Conservation (phyloP, 768 basidiomycete species). For the Leucogyrophana mollusca region DNA sequence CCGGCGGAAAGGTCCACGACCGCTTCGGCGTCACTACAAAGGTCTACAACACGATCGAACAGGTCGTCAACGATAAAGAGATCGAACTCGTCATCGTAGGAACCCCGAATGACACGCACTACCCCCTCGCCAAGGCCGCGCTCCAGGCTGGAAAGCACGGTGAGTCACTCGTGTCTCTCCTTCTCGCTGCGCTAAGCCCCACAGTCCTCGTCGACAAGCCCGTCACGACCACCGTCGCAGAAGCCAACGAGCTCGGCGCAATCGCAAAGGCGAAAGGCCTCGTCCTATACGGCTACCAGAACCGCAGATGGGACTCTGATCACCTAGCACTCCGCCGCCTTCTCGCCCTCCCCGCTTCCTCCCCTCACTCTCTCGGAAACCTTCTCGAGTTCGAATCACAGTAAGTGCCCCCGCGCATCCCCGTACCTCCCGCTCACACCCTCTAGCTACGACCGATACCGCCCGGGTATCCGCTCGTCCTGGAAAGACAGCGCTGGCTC, state of each 20-base stretch:
- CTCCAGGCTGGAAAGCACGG: conserved; percentile 74
- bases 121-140: conserved; percentile 59
- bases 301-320: conserved; percentile 78
- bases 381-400: conserved; percentile 75
- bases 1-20: conserved; percentile 63
- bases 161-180: conserved; percentile 23
- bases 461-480: conserved; percentile 58
- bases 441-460: conserved; percentile 72
- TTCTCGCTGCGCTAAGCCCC: neutral
- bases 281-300: conserved; percentile 71
- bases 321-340: conserved; percentile 65
- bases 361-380: conserved; percentile 55
- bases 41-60: conserved; percentile 59
- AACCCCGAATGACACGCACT: conserved; percentile 77
- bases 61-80: conserved; percentile 58
- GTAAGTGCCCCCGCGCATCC: conserved; percentile 35
- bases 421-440: conserved; percentile 1
- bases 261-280: conserved; percentile 60
- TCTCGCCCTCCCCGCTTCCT: conserved; percentile 49
- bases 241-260: conserved; percentile 59
- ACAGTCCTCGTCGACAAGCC: conserved; percentile 82
- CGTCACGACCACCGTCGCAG: conserved; percentile 54
- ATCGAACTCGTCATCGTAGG: conserved; percentile 69
- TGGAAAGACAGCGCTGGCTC: conserved; percentile 81
- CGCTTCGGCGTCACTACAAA: conserved; percentile 58